phyloP scores from a whole-genome alignment of 352 stramenopile genomes.

The Phytophthora meadii region DNA sequence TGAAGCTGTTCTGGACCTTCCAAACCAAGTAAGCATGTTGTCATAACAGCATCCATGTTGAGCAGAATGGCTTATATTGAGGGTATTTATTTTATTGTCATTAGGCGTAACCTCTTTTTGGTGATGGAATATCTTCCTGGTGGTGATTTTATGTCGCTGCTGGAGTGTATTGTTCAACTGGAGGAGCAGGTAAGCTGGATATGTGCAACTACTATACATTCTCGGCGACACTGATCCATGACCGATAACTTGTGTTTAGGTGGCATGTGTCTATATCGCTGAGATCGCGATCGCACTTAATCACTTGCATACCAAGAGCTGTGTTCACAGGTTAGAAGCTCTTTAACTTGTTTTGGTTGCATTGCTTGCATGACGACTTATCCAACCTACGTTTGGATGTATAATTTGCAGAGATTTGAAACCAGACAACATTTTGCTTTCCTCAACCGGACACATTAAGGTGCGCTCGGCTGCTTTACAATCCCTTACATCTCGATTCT shows the following conservation, averaged over 20 bases:
- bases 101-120: conserved; percentile 85
- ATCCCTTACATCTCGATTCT: neutral
- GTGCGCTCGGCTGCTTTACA: conserved; percentile 31
- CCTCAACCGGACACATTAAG: conserved; percentile 88
- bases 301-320: conserved; percentile 85
- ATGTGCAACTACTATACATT: neutral
- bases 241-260: conserved; percentile 39
- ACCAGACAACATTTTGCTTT: conserved; percentile 92
- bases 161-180: conserved; percentile 89
- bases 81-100: conserved; percentile 1
- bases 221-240: conserved; percentile 4
- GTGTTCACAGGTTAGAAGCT: conserved; percentile 72
- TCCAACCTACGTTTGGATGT: conserved; percentile 18
- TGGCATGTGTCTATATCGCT: conserved; percentile 88
- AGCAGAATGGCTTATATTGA: conserved; percentile 23
- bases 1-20: conserved; percentile 93
- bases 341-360: conserved; percentile 3
- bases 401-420: conserved; percentile 78
- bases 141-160: conserved; percentile 91
- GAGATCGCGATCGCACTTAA: conserved; percentile 89
- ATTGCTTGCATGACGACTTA: conserved; percentile 3
- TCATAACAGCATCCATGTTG: neutral
- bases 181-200: conserved; percentile 72
- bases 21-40: conserved; percentile 78
- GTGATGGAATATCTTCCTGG: conserved; percentile 93